Percentiles rank a stretch among this genome's conserved stretches.
These are phyloP conservation scores for Sordariomycetes sp. DNA, from an alignment of 2,329 filamentous ascomycete genomes.

Conservation along the genomic window DNA sequence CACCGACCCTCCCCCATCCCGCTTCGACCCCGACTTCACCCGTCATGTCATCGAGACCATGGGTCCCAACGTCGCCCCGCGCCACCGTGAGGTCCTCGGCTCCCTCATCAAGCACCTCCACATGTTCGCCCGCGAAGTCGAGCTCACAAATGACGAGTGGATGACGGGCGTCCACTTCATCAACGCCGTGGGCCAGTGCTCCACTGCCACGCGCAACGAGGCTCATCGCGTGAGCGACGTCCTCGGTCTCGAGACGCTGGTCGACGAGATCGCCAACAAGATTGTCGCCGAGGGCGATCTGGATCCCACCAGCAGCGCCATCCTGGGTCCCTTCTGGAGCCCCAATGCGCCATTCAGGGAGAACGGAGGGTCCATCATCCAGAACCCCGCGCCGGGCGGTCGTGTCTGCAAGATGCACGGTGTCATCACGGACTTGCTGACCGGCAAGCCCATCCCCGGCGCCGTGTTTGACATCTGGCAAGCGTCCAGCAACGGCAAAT, in stretches of 20 bases:
- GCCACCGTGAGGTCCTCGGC: slow-evolving; percentile 54
- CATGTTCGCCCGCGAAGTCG: slow-evolving; percentile 69
- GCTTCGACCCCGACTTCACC: slow-evolving; percentile 72
- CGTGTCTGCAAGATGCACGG: slow-evolving; percentile 61
- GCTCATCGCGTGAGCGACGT: slow-evolving; percentile 65
- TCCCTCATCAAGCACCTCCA: slow-evolving; percentile 64
- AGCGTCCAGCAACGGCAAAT: slow-evolving; percentile 65
- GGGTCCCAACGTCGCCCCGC: slow-evolving; percentile 57
- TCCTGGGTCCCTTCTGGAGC: slow-evolving; percentile 72
- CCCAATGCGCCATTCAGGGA: slow-evolving; percentile 65
- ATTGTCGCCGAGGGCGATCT: slow-evolving; percentile 46
- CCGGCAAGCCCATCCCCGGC: slow-evolving; percentile 54
- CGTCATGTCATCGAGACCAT: slow-evolving; percentile 64
- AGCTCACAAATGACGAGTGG: slow-evolving; percentile 72
- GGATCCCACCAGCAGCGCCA: slow-evolving; percentile 63
- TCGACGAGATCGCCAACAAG: slow-evolving; percentile 17
- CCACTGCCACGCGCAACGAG: slow-evolving; percentile 62
- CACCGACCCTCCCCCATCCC: slow-evolving; percentile 14
- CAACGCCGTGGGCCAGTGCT: slow-evolving; percentile 65
- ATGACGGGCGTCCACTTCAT: slow-evolving; percentile 65
- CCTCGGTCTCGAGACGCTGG: slow-evolving; percentile 61
- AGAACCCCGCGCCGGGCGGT: slow-evolving; percentile 48
- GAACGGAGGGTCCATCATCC: slow-evolving; percentile 57
- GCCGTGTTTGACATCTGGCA: slow-evolving; percentile 75
- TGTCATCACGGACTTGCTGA: slow-evolving; percentile 53